A percentile compares a stretch with the other conserved stretches of the same genome.
These are phyloP conservation scores for Lactarius evosmus DNA, from an alignment of 768 basidiomycete genomes.

Conservation along the genomic window DNA sequence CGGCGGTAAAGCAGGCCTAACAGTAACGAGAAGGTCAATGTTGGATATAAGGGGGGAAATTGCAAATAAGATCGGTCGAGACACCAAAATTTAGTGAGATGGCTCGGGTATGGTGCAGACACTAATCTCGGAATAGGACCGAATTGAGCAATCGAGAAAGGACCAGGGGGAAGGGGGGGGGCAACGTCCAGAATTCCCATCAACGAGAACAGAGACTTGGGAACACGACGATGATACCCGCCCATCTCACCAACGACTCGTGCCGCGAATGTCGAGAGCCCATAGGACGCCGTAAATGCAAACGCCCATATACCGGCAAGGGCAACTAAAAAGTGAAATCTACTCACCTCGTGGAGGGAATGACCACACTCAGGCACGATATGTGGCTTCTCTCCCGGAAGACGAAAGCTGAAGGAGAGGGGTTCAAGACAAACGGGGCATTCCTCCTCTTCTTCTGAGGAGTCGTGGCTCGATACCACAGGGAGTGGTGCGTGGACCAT, in stretches of 20 bases:
- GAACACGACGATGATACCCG: neutral
- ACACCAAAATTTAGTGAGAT: neutral
- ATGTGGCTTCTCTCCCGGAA: constrained; percentile 96
- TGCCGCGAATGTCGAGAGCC: neutral
- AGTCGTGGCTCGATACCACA: constrained; percentile 63
- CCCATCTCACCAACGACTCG: neutral
- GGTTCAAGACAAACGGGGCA: constrained; percentile 98
- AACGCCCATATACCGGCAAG: neutral
- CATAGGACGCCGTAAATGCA: constrained; percentile 14
- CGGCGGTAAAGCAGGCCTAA: constrained; percentile 95
- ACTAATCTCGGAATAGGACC: neutral
- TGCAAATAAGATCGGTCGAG: constrained; percentile 2
- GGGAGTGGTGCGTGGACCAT: constrained; percentile 67
- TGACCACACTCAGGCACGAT: constrained; percentile 98
- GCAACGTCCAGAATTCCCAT: neutral
- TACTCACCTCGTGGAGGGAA: constrained; percentile 84
- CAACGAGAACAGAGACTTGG: neutral
- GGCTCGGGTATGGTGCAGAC: neutral
- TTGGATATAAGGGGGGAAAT: neutral
- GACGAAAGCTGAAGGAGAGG: constrained; percentile 85
- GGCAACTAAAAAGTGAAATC: neutral
- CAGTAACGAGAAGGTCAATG: constrained; percentile 7
- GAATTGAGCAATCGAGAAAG: neutral
- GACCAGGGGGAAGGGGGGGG: neutral
- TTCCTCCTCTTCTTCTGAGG: constrained; percentile 75